Base-by-base conservation (phyloP, 2,329 filamentous ascomycete species). In the Fusarium haematococcum region DNA sequence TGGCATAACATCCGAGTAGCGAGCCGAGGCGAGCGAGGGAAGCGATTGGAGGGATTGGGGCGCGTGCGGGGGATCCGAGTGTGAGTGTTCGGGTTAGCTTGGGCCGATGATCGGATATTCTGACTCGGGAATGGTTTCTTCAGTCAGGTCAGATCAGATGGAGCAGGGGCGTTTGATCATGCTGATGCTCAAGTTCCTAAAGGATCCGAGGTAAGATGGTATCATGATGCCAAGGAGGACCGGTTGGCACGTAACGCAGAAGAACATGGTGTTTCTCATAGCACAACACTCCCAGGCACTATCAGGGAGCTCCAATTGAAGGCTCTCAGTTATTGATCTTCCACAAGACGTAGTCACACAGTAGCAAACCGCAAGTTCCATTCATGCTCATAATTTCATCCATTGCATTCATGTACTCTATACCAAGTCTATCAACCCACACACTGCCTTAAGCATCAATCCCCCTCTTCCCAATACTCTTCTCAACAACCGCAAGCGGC, bases 1-100 rank as follows among this genome's bases (percentile, higher is more conserved):
- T 56, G 54, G 63, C 54, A 56, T 61, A 52, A 35, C 27, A 79
- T 39, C 78, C 78, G 78, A 79, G 63, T 73, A 33, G 76, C 78
- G 78, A 80, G 72, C 78, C 78, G 78, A 80, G 65, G 75, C 75
- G 73, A 78, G 39, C 37, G 59, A 48, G 33, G 2, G 3, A 63
- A 45, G 76, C 76, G 76, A 78, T 77, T 78, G 76, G 76, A 68
- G 32, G n/a, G 30, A 52, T 30, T 37, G 27, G 30, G 1, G 20
- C 16, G 20, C 18, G 67, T 67, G 68, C 52, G 64, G 64, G 43
- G 23, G 23, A 48, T 48, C 7, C 7, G 7, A 20, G 14, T 37
- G 25, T 14, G 10, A 2, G 58, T 23, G 39, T 41, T 71, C 43
- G 67, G 48, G 70, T 25, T 48, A 67, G 59, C 11, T 33, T 59